Base-by-base conservation (phyloP, 352 stramenopile genomes). In the Phytophthora europaea region DNA sequence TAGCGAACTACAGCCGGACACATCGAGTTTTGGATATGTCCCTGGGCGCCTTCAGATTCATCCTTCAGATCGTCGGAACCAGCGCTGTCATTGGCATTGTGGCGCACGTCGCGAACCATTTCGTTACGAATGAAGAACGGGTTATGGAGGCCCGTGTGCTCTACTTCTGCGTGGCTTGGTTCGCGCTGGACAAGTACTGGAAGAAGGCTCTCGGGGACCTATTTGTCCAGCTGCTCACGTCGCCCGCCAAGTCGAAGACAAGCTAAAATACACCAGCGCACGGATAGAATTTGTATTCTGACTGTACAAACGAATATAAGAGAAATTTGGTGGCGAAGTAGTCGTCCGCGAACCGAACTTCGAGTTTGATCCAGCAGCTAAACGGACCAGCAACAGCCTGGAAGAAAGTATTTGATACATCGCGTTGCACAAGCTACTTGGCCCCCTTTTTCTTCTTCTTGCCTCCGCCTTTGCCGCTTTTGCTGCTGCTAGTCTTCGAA, bases 101-200 rank as follows among this genome's bases (percentile, higher is more conserved):
- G 8, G 87, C 87, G 23, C 78, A 89, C 51, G 65, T 87, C 45
- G 87, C 85, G 22, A 92, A 90, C 47, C 77, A 89, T 74, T 87
- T 92, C 54, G 72, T 70, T 65, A 74, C 72, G 31, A 82, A 81
- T 23, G 66, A 78, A 61, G 82, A 89, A 67, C 74, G 76, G n/a
- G 70, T 83, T 34, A 28, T 84, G 6, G 86, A 93, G 51, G 86
- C 83, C 20, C 72, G 67, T 15, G 73, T 72, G 31, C 75, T 94
- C n/a, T 90, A 92, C 63, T 84, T 88, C 43, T 78, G 76, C 26
- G 79, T 94, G 51, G 82, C 85, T n/a, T 92, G 83, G 82, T 92
- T 90, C 59, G 75, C 81, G 28, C 75, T 94, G 20, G 54, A 93
- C 75, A 92, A 92, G 50, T 94, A 94, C 59, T 94, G 81, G 83